phyloP scores from a whole-genome alignment of 2,329 filamentous ascomycete genomes.

The Atkinsonella hypoxylon region DNA sequence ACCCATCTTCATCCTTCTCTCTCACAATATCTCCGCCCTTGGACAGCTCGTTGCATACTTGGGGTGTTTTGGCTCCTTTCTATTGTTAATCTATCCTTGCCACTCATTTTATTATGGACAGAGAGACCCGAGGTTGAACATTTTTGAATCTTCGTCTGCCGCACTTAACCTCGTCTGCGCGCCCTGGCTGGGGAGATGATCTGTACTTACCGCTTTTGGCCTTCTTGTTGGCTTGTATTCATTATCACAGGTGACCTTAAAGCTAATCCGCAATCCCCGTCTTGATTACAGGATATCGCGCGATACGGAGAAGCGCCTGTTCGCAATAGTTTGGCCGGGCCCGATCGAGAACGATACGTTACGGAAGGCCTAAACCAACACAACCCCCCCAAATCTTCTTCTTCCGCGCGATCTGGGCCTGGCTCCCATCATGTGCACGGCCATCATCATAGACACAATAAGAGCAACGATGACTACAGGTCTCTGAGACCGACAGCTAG shows the following conservation, averaged over 20 bases:
- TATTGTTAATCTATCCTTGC: neutral
- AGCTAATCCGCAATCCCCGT: neutral
- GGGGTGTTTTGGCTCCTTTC: neutral
- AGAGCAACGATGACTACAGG: slow-evolving; percentile 54
- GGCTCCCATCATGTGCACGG: slow-evolving; percentile 53
- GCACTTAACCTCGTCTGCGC: neutral
- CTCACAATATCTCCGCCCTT: neutral
- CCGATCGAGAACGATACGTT: slow-evolving; percentile 56
- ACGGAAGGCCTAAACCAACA: slow-evolving; percentile 30
- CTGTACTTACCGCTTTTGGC: neutral
- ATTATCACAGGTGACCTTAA: neutral
- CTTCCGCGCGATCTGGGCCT: slow-evolving; percentile 47
- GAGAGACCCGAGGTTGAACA: neutral
- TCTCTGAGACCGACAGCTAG: slow-evolving; percentile 60
- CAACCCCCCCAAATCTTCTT: slow-evolving; percentile 47
- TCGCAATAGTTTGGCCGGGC: slow-evolving; percentile 54
- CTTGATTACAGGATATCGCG: slow-evolving; percentile 49
- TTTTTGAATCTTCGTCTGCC: neutral
- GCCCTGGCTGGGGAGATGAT: neutral
- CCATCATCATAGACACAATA: slow-evolving; percentile 56
- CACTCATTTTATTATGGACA: slow-evolving; percentile 1
- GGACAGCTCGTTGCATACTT: neutral
- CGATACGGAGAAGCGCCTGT: slow-evolving; percentile 70
- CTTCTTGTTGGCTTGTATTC: neutral
- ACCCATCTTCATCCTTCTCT: slow-evolving; percentile 2